Evolutionary conservation across 768 basidiomycete genomes (phyloP).

Genomic region (Mycena vitilis): DNA sequence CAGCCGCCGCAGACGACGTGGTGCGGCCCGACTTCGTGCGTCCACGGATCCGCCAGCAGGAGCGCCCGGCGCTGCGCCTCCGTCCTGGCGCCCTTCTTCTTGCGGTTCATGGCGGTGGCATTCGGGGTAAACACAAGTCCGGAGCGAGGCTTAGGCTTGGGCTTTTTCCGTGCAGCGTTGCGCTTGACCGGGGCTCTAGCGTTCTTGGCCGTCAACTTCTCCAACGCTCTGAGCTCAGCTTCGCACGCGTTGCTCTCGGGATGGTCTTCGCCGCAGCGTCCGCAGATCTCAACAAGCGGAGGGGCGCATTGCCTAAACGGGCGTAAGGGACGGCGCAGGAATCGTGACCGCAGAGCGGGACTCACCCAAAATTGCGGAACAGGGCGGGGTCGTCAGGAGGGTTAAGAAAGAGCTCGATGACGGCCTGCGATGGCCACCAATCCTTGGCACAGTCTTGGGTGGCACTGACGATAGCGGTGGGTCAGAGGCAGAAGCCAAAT

Average conservation of each 20-base stretch:
- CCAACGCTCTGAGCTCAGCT: too few species aligned
- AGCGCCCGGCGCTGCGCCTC: constrained; percentile 6
- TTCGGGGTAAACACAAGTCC: too few species aligned
- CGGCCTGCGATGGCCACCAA: background rate
- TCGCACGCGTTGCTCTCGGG: too few species aligned
- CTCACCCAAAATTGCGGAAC: background rate
- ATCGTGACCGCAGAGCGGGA: background rate
- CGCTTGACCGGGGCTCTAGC: background rate
- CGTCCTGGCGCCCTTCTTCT: constrained; percentile 16
- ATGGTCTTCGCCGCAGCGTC: too few species aligned
- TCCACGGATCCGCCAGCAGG: constrained; percentile 7
- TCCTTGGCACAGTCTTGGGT: background rate
- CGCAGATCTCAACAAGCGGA: too few species aligned
- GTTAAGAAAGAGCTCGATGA: background rate
- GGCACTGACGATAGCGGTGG: background rate
- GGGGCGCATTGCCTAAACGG: background rate
- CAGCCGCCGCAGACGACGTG: constrained; percentile 17
- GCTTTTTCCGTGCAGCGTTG: too few species aligned
- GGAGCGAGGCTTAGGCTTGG: too few species aligned
- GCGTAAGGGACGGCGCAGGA: background rate
- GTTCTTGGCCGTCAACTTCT: background rate
- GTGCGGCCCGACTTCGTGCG: background rate
- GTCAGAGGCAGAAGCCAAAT: too few species aligned
- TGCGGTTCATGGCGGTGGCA: background rate
- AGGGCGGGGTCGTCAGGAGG: background rate